Evolutionary conservation across 2,329 filamentous ascomycete species (phyloP).

Genomic region (Coccinonectria pachysandricola): DNA sequence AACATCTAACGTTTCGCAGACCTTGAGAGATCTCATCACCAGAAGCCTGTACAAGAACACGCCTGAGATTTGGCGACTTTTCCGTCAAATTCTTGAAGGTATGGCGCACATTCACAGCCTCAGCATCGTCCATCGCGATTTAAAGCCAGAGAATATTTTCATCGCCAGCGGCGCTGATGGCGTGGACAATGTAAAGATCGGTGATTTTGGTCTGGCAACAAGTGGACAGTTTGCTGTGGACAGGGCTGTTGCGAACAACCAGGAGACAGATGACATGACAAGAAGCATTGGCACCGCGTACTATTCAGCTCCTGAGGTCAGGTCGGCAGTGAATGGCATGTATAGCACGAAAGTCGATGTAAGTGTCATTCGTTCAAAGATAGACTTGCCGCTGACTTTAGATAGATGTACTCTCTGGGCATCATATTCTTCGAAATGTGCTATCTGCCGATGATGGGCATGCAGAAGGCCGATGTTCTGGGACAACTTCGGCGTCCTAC

Average conservation of each 20-base stretch:
- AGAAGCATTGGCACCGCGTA: conserved; percentile 67
- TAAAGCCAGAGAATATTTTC: conserved; percentile 97
- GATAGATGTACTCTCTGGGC: conserved; percentile 84
- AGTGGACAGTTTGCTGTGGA: conserved; percentile 67
- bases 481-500: conserved; percentile 57
- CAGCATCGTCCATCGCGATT: conserved; percentile 87
- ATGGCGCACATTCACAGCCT: conserved; percentile 81
- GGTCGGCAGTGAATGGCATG: conserved; percentile 60
- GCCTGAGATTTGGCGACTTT: conserved; percentile 78
- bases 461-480: conserved; percentile 55
- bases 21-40: conserved; percentile 77
- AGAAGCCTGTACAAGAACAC: conserved; percentile 63
- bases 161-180: conserved; percentile 61
- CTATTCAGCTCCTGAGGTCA: conserved; percentile 88
- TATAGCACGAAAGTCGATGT: conserved; percentile 92
- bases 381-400: not conserved
- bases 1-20: conserved; percentile 30
- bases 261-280: conserved; percentile 56
- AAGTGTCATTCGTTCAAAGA: conserved; percentile 24
- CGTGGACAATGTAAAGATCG: conserved; percentile 84
- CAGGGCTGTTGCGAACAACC: conserved; percentile 30
- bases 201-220: conserved; percentile 91
- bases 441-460: conserved; percentile 54
- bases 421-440: conserved; percentile 99
- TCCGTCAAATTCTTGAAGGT: conserved; percentile 84